Evolutionary conservation across 2,329 filamentous ascomycete genomes (phyloP).

Genomic region (Basipetospora sp.): DNA sequence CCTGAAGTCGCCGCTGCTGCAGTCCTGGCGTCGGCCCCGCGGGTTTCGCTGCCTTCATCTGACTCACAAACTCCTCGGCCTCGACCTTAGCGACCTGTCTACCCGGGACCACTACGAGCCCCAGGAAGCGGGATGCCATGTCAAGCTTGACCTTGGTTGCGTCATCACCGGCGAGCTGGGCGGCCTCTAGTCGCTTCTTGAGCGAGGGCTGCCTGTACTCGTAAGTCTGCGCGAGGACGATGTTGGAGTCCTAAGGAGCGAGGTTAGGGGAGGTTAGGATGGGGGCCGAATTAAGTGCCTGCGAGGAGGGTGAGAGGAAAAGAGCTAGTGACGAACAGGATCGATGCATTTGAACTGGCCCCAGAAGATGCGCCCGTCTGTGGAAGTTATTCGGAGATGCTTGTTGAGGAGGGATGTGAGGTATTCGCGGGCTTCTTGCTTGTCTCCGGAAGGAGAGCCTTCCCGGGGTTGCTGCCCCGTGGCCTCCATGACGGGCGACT

Average conservation of each 20-base stretch:
- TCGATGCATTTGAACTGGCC: constrained; percentile 92
- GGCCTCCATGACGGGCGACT: no score
- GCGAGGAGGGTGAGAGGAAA: background rate
- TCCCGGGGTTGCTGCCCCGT: no score
- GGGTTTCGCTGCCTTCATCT: constrained; percentile 23
- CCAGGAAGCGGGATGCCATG: constrained; percentile 75
- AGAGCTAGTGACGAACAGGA: constrained; percentile 40
- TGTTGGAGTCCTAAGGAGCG: constrained; percentile 61
- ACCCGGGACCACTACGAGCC: constrained; percentile 78
- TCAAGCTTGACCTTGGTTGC: constrained; percentile 42
- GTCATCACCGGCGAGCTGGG: constrained; percentile 15
- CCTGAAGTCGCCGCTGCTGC: background rate
- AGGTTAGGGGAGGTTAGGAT: background rate
- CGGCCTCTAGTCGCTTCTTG: constrained; percentile 26
- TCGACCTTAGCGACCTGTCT: constrained; percentile 77
- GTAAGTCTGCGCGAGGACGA: constrained; percentile 72
- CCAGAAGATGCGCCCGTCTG: constrained; percentile 75
- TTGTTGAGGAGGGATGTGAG: constrained; percentile 59
- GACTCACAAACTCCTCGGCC: constrained; percentile 58
- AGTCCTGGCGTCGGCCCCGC: constrained; percentile 4
- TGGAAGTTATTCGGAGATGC: constrained; percentile 63
- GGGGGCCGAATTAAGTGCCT: background rate
- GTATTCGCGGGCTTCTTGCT: constrained; percentile 38
- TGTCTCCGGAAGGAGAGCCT: no score
- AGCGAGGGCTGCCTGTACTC: constrained; percentile 70